Base-by-base conservation (phyloP, 495 filamentous ascomycete species). In the Clohesyomyces aquaticus region DNA sequence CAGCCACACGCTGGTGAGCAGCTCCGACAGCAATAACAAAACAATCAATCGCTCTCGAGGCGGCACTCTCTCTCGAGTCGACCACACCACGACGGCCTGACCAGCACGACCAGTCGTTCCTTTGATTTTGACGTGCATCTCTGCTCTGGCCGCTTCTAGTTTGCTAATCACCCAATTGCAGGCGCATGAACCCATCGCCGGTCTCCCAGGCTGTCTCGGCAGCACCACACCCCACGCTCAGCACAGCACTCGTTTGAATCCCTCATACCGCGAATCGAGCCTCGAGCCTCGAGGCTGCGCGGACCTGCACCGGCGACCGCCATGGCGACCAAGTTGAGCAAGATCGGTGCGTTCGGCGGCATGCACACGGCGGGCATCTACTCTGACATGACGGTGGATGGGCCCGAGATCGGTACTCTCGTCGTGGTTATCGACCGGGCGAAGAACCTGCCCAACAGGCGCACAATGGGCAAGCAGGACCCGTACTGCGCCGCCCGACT, bases 381-480 rank as follows among this genome's bases (percentile, higher is more conserved):
- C 77, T 88, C 93, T 0, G 95, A 98, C 78, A 93, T 96, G 86
- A 92, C 87, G 46, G 83, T 96, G 56, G 94, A 99, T 76, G 94
- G 94, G 0, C 94, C 94, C 3, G 84, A 91, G 42, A 96, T 98
- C 73, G 94, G 94, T 41, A 97, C 91, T 0, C 80, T 99, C 66
- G 91, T 99, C 47, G 82, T 91, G 41, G 86, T 99, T 63, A 82
- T 99, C 64, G 95, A 99, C 63, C 62, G 75, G 35, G 75, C 71
- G 8, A 98, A 95, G 83, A 99, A 99, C 73, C 79, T 99, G 56
- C 94, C 95, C 42, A 99, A 98, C 75, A 79, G 91, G 63, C 93
- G 93, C 79, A 91, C 91, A 1, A 96, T 98, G 81, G 93, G 95
- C 56, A 99, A 99, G 78, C 94, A 99, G 77, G 91, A 97, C 74